A percentile compares a stretch with the other conserved stretches of the same genome.
Evolutionary conservation across 805 yeast species (phyloP).

Genomic region (Suhomyces canberraensis): DNA sequence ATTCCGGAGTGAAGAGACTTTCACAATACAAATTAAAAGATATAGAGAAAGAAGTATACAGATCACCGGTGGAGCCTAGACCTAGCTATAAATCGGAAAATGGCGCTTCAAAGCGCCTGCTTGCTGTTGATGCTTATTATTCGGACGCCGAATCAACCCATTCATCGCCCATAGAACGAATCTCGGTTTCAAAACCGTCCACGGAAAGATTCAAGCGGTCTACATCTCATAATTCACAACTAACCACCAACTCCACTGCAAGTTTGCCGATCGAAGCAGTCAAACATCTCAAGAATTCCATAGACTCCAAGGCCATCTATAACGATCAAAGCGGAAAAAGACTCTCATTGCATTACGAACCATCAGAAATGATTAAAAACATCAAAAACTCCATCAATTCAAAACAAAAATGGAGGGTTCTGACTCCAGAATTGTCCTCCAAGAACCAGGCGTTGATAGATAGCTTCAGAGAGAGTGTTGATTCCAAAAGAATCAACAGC

Average conservation of each 20-base stretch:
- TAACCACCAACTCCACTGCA: constrained; percentile 3
- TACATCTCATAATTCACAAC: constrained; percentile 3
- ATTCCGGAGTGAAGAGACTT: background rate
- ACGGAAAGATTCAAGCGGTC: constrained; percentile 1
- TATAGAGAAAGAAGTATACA: background rate
- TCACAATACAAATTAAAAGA: too few species aligned
- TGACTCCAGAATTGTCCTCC: constrained; percentile 12
- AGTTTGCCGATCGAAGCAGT: constrained; percentile 24
- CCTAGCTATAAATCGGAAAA: too few species aligned
- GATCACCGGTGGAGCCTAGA: background rate
- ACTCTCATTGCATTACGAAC: constrained; percentile 19
- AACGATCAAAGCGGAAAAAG: constrained; percentile 9
- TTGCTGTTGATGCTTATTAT: background rate
- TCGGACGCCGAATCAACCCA: background rate
- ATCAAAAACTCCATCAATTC: constrained; percentile 29
- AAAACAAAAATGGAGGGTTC: constrained; percentile 18
- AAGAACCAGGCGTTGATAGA: constrained; percentile 23
- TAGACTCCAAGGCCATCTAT: constrained; percentile 17
- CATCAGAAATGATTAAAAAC: constrained; percentile 30
- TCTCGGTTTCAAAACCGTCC: background rate
- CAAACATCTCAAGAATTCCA: constrained; percentile 21
- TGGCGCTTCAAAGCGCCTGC: too few species aligned
- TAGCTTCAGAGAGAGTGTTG: constrained; percentile 36
- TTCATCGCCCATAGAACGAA: background rate
- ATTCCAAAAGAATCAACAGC: constrained; percentile 24